Percentiles rank a stretch among this genome's conserved stretches.
These are phyloP conservation scores for Lathyrus oleraceus DNA, from an alignment of 306 rosid genomes.

Conservation along the genomic window DNA sequence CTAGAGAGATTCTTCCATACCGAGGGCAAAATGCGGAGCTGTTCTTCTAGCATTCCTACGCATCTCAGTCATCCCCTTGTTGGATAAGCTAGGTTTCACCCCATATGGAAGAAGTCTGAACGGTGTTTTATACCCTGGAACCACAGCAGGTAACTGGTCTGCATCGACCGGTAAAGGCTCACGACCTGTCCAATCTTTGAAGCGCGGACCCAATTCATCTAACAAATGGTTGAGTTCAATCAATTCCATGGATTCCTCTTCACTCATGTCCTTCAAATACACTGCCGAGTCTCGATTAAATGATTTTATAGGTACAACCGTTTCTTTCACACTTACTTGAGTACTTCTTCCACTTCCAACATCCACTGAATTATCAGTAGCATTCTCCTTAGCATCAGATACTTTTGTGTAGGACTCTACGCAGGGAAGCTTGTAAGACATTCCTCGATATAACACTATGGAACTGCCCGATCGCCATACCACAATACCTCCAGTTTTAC, in stretches of 20 bases:
- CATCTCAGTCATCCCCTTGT: constrained; percentile 65
- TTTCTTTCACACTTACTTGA: constrained; percentile 31
- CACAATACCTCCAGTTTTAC: constrained; percentile 82
- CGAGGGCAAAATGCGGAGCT: constrained; percentile 95
- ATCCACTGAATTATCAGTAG: constrained; percentile 24
- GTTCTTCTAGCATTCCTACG: constrained; percentile 75
- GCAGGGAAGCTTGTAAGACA: constrained; percentile 75
- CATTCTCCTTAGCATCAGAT: constrained; percentile 33
- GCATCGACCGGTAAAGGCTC: constrained; percentile 95
- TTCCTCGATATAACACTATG: constrained; percentile 80
- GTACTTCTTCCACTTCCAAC: constrained; percentile 37
- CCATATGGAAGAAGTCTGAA: constrained; percentile 81
- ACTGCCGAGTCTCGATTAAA: constrained; percentile 38
- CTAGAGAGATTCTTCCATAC: constrained; percentile 47
- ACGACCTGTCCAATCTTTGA: constrained; percentile 83
- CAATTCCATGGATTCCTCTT: constrained; percentile 60
- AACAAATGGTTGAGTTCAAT: constrained; percentile 65
- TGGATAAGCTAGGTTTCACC: constrained; percentile 51
- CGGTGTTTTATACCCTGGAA: constrained; percentile 74
- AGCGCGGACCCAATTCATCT: constrained; percentile 89
- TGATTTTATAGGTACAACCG: constrained; percentile 36
- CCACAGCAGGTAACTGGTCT: constrained; percentile 68
- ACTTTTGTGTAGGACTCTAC: constrained; percentile 49
- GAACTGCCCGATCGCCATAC: constrained; percentile 93
- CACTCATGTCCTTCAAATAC: constrained; percentile 56